Conservation (phyloP, 352 stramenopile species). For the Thraustochytrium striatum region DNA sequence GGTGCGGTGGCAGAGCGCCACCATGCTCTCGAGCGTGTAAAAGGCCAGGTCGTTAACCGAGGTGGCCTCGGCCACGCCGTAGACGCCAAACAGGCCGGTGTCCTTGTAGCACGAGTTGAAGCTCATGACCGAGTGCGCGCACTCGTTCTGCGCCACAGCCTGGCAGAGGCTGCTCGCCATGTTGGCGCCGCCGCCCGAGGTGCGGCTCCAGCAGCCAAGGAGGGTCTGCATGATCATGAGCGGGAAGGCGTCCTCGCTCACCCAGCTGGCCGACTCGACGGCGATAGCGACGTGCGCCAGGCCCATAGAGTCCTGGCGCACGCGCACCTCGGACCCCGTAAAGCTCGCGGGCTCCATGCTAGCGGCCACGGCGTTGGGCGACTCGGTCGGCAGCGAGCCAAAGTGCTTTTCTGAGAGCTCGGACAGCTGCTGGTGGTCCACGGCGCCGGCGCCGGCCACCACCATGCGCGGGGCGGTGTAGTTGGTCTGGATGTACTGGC, state of each 20-base stretch:
- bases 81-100: conserved; percentile 97
- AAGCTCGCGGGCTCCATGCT: conserved; percentile 73
- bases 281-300: conserved; percentile 92
- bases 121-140: conserved; percentile 94
- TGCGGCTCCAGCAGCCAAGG: conserved; percentile 83
- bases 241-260: conserved; percentile 93
- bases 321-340: conserved; percentile 80
- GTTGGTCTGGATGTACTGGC: conserved; percentile 97
- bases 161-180: conserved; percentile 92
- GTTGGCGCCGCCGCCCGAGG: conserved; percentile 84
- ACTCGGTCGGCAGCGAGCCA: conserved; percentile 71
- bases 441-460: conserved; percentile 91
- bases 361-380: conserved; percentile 59
- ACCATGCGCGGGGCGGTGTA: conserved; percentile 99
- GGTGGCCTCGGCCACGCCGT: conserved; percentile 78
- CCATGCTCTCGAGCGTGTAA: conserved; percentile 88
- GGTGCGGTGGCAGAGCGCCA: conserved; percentile 90
- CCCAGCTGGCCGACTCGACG: conserved; percentile 97
- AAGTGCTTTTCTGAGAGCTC: conserved; percentile 94
- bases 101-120: conserved; percentile 99
- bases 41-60: conserved; percentile 66
- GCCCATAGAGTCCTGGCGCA: conserved; percentile 77
- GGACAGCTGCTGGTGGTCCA: conserved; percentile 95
- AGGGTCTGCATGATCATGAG: conserved; percentile 96
- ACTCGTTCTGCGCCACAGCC: conserved; percentile 88